Conservation (phyloP, 2,329 filamentous ascomycete species). For the Colletotrichum cordylinicola region DNA sequence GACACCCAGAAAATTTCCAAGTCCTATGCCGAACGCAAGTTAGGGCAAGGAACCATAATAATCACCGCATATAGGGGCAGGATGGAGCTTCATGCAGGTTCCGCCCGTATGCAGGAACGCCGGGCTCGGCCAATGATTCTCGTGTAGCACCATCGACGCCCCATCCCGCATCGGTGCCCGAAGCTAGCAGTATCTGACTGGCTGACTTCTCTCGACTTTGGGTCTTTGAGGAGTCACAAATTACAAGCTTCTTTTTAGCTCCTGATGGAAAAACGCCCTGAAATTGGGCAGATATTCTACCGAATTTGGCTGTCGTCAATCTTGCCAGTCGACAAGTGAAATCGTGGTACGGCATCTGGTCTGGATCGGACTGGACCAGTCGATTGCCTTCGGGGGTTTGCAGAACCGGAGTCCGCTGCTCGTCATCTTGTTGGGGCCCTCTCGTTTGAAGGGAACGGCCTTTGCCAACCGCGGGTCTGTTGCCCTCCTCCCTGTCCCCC, state of each 20-base stretch:
- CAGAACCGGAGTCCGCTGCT: neutral
- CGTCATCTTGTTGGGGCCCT: constrained; percentile 3
- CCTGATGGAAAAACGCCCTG: neutral
- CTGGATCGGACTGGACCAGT: neutral
- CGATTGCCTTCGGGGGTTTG: neutral
- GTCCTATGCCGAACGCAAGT: neutral
- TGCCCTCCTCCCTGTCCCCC: neutral
- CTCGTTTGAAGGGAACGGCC: neutral
- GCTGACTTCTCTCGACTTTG: neutral
- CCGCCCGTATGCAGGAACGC: constrained; percentile 17
- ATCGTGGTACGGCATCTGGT: neutral
- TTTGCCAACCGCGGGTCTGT: neutral
- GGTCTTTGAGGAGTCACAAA: neutral
- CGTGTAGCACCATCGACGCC: neutral
- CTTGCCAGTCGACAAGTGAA: neutral
- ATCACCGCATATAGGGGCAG: constrained; percentile 7
- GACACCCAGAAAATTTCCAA: neutral
- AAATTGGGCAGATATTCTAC: neutral
- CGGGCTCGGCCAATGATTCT: neutral
- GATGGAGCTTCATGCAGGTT: constrained; percentile 9
- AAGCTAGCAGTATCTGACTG: neutral
- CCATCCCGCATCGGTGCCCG: neutral
- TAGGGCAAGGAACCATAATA: neutral
- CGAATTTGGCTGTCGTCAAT: neutral
- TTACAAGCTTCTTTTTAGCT: constrained; percentile 2